phyloP scores from a whole-genome alignment of 2,329 filamentous ascomycete genomes.

The Eutypella sp. region DNA sequence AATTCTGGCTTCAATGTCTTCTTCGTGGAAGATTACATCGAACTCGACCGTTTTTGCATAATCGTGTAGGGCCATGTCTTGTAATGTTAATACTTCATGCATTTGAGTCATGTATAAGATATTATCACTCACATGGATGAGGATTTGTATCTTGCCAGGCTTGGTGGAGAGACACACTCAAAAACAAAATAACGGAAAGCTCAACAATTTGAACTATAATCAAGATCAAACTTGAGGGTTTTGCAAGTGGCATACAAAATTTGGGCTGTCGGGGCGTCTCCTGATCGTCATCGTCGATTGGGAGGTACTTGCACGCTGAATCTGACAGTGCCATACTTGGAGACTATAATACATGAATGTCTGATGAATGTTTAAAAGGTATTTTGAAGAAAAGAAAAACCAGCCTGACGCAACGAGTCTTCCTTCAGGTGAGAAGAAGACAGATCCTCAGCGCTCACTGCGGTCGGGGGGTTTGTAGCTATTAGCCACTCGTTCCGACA shows the following conservation, averaged over 20 bases:
- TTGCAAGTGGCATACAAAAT: not conserved
- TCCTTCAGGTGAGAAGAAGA: not conserved
- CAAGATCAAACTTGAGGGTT: not conserved
- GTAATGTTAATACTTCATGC: not conserved
- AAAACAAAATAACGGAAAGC: not conserved
- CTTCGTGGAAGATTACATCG: not conserved
- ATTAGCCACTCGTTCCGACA: not conserved
- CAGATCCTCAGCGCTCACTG: not conserved
- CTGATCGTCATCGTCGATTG: not conserved
- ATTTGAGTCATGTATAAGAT: not conserved
- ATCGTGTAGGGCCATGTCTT: not conserved
- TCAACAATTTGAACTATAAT: not conserved
- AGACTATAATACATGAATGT: not conserved
- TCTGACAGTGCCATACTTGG: not conserved
- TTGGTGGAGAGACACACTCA: not conserved
- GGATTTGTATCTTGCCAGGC: not conserved
- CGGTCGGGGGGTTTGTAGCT: not conserved
- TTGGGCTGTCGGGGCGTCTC: not conserved
- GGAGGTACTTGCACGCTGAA: not conserved
- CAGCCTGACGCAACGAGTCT: not conserved
- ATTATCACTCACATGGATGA: not conserved
- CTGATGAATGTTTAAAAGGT: not conserved
- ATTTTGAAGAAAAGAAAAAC: not conserved
- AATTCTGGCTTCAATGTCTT: not conserved
- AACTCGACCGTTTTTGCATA: not conserved